These are phyloP conservation scores for Golubevia sp. DNA, from an alignment of 1,284 basidiomycete genomes.

Conservation along the genomic window DNA sequence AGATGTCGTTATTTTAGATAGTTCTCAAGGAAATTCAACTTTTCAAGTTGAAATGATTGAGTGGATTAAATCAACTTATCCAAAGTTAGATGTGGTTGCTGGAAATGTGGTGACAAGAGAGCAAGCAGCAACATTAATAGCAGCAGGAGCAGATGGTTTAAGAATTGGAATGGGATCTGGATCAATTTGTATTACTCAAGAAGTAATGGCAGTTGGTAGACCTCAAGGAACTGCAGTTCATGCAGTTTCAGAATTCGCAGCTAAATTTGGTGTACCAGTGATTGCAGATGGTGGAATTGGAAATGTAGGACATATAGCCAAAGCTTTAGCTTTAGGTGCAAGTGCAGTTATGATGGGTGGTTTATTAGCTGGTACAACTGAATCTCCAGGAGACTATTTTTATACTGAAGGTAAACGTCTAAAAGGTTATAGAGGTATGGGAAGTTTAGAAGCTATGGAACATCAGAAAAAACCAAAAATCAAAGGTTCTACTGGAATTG, in stretches of 20 bases:
- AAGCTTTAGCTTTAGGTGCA: constrained; percentile 90
- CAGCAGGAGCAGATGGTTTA: constrained; percentile 89
- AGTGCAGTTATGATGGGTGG: constrained; percentile 99
- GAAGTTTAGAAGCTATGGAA: constrained; percentile 67
- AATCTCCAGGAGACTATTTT: constrained; percentile 98
- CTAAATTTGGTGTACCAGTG: constrained; percentile 91
- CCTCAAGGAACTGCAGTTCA: constrained; percentile 97
- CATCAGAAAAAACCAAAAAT: constrained; percentile 47
- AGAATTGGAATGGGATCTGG: constrained; percentile 97
- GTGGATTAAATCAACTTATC: constrained; percentile 83
- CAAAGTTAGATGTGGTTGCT: constrained; percentile 83
- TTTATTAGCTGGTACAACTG: constrained; percentile 90
- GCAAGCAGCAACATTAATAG: constrained; percentile 91
- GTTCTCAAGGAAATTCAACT: constrained; percentile 92
- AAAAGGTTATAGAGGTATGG: constrained; percentile 99
- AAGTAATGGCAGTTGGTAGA: constrained; percentile 99
- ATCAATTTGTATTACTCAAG: constrained; percentile 98
- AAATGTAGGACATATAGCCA: constrained; percentile 97
- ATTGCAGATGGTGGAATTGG: constrained; percentile 97
- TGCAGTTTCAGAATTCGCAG: constrained; percentile 90
- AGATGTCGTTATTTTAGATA: constrained; percentile 93
- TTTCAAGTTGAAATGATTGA: constrained; percentile 94
- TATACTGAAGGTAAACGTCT: constrained; percentile 98
- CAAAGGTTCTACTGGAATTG: constrained; percentile 57
- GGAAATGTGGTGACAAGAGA: constrained; percentile 98